A percentile compares a stretch with the other conserved stretches of the same genome.
Evolutionary conservation across 192 early-diverging fungal genomes (phyloP).

Genomic region (Hyaloraphidium curvatum): DNA sequence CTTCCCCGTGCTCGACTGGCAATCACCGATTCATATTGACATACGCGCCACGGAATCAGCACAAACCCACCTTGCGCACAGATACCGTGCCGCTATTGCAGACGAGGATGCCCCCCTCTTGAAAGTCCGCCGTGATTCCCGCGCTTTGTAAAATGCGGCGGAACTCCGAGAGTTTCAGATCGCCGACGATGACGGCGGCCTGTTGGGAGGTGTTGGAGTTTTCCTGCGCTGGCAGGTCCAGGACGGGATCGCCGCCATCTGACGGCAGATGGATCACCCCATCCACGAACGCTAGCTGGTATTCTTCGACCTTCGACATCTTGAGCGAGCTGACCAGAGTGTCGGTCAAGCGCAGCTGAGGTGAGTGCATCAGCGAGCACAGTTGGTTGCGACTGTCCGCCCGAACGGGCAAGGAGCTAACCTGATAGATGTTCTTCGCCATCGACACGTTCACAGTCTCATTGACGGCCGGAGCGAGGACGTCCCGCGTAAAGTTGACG

Average conservation of each 20-base stretch:
- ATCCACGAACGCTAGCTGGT: slow-evolving; percentile 53
- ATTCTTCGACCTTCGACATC: slow-evolving; percentile 56
- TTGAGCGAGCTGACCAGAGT: slow-evolving; percentile 58
- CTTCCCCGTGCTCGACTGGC: slow-evolving; percentile 20
- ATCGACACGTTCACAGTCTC: slow-evolving; percentile 80
- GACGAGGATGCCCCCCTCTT: slow-evolving; percentile 60
- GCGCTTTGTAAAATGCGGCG: slow-evolving; percentile 41
- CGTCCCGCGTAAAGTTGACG: slow-evolving; percentile 59
- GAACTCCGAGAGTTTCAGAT: slow-evolving; percentile 67
- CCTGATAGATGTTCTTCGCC: slow-evolving; percentile 68
- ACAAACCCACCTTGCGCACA: slow-evolving; percentile 34
- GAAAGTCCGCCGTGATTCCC: slow-evolving; percentile 66
- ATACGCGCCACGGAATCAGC: too few species aligned
- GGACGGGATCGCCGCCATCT: slow-evolving; percentile 42
- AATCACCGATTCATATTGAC: too few species aligned
- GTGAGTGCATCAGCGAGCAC: too few species aligned
- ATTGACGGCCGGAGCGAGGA: slow-evolving; percentile 59
- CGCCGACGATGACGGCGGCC: slow-evolving; percentile 60
- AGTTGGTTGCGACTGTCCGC: too few species aligned
- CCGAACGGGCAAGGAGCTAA: slow-evolving; percentile 8
- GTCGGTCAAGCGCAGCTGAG: slow-evolving; percentile 55
- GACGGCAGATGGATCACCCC: slow-evolving; percentile 50
- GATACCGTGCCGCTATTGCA: slow-evolving; percentile 52
- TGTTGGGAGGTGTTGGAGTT: slow-evolving; percentile 16
- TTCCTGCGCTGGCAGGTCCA: slow-evolving; percentile 43